phyloP scores from a whole-genome alignment of 805 yeast species.

The Candida coquimbonensis region DNA sequence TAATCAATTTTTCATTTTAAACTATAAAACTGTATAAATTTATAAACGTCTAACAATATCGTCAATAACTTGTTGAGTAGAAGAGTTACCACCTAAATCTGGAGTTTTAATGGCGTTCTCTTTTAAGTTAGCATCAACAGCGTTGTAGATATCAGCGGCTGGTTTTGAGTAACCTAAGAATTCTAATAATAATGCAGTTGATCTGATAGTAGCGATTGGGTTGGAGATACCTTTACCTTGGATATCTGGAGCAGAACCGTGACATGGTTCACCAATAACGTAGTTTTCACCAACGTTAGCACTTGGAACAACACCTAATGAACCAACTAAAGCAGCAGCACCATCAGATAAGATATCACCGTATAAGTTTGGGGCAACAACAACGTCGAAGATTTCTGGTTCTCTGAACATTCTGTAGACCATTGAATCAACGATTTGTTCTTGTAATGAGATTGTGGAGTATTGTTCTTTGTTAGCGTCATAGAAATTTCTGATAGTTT shows the following conservation, averaged over 20 bases:
- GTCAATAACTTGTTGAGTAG: slow-evolving; percentile 81
- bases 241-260: slow-evolving; percentile 98
- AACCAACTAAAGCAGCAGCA: slow-evolving; percentile 97
- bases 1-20: neutral
- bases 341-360: slow-evolving; percentile 97
- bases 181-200: slow-evolving; percentile 95
- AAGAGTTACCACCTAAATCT: slow-evolving; percentile 85
- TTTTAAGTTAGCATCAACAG: slow-evolving; percentile 87
- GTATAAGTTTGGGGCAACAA: slow-evolving; percentile 96
- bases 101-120: slow-evolving; percentile 79
- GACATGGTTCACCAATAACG: slow-evolving; percentile 99
- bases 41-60: slow-evolving; percentile 52
- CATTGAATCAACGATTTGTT: slow-evolving; percentile 98
- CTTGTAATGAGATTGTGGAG: slow-evolving; percentile 62
- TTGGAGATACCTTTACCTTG: slow-evolving; percentile 92
- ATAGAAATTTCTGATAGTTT: slow-evolving; percentile 46
- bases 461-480: slow-evolving; percentile 51
- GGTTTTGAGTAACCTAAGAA: slow-evolving; percentile 87
- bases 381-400: slow-evolving; percentile 95
- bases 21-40: neutral
- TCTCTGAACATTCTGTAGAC: slow-evolving; percentile 98
- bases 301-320: slow-evolving; percentile 95
- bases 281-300: slow-evolving; percentile 96
- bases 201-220: slow-evolving; percentile 97
- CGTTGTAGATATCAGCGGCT: slow-evolving; percentile 87